Evolutionary conservation across 352 stramenopile genomes (phyloP).

Genomic region (Peronospora farinosa): DNA sequence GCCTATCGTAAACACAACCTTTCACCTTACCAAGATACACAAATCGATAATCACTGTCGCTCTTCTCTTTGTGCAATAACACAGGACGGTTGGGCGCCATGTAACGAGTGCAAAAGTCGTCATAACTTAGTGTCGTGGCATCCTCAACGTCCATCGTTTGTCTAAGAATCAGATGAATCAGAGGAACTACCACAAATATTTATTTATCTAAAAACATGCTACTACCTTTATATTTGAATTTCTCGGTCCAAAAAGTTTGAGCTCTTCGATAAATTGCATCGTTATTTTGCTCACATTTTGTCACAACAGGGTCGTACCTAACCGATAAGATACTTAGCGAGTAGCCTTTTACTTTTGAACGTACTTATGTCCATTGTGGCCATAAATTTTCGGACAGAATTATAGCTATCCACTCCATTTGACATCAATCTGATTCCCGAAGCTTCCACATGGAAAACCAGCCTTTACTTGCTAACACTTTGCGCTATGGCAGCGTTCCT

Average conservation of each 20-base stretch:
- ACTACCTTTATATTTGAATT: too few species aligned
- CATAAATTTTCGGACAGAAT: neutral
- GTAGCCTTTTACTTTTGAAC: too few species aligned
- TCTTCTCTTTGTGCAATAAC: slow-evolving; percentile 51
- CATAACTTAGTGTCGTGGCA: slow-evolving; percentile 48
- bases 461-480: slow-evolving; percentile 16
- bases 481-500: slow-evolving; percentile 29
- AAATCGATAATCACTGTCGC: slow-evolving; percentile 91
- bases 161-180: neutral
- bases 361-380: too few species aligned
- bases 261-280: too few species aligned
- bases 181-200: too few species aligned
- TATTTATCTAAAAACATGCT: too few species aligned
- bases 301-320: too few species aligned
- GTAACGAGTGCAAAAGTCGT: slow-evolving; percentile 65
- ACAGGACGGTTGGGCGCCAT: slow-evolving; percentile 66
- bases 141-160: slow-evolving; percentile 51
- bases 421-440: slow-evolving; percentile 2
- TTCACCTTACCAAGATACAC: slow-evolving; percentile 87
- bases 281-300: too few species aligned
- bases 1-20: neutral
- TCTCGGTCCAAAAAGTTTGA: too few species aligned
- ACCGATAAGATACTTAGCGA: too few species aligned
- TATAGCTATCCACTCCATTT: too few species aligned
- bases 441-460: slow-evolving; percentile 33